Evolutionary conservation across 2,329 filamentous ascomycete genomes (phyloP), one percentile per base, ranked within the genome.

Genomic region (Xylaria polymorpha): DNA sequence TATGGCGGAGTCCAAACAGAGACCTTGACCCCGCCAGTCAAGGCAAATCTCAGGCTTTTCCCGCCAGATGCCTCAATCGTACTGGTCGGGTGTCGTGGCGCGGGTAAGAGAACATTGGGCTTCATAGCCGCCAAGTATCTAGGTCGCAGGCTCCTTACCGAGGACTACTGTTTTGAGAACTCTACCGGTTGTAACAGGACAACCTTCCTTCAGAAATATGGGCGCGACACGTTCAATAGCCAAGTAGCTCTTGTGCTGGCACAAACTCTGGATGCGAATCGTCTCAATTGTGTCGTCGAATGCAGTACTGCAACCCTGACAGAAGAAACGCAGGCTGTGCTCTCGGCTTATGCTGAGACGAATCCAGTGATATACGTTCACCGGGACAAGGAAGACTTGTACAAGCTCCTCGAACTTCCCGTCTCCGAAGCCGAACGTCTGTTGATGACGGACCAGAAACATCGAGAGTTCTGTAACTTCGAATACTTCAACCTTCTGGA

Each of bases 311-410:
- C 87, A 25, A 89, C 88, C 43, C 81, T 93, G 74, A 88, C 89
- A 72, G 85, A 85, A 67, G 88, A 85, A 70, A 87, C 85, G 37
- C 88, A 90, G 75, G 78, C 80, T 22, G 80, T 89, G 5, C 82
- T 94, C 56, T 83, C 85, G 57, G 83, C 86, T 14, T 92, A 88
- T 77, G 85, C 87, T 12, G 84, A 84, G 70, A 87, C 87, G 0
- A 89, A 93, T 76, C 90, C 91, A 0, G 88, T 93, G 46, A 86
- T 94, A 35, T 91, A 93, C 72, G 82, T 93, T 50, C 85, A 90
- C 74, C 86, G 91, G 66, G 91, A 92, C 74, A 84, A 87, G 63
- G 83, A 87, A 68, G 88, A 88, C 66, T 86, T 93, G 37, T 85
- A 88, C 69, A 82, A 83, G 1, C 86, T 91, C 61, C 81, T 92